Percentiles rank a stretch among this genome's conserved stretches.
phyloP scores from a whole-genome alignment of 1,139 yeast genomes.

The Taphrina deformans region DNA sequence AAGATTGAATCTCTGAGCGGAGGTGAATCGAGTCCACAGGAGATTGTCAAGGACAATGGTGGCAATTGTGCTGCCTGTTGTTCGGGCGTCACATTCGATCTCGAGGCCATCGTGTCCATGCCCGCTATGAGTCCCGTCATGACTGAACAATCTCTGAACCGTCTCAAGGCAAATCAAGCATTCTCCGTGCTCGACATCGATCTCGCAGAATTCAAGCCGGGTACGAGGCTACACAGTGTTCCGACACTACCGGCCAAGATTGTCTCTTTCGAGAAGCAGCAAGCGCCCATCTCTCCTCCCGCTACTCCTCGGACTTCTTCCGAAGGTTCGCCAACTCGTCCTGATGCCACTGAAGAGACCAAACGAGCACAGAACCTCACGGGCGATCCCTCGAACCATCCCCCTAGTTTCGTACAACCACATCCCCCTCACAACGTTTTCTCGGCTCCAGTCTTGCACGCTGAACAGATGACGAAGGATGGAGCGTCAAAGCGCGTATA shows the following conservation, averaged over 20 bases:
- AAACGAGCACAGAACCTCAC: neutral
- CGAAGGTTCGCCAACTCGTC: neutral
- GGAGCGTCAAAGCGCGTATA: constrained; percentile 42
- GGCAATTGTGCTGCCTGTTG: constrained; percentile 31
- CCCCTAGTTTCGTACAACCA: constrained; percentile 40
- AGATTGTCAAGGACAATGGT: constrained; percentile 4
- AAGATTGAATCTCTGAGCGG: constrained; percentile 20
- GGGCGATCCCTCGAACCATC: constrained; percentile 16
- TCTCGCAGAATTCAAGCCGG: constrained; percentile 22
- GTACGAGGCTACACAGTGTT: constrained; percentile 20
- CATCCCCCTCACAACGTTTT: constrained; percentile 41
- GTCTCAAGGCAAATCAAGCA: constrained; percentile 4
- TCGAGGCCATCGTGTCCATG: constrained; percentile 16
- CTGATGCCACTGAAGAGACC: neutral
- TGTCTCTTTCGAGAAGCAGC: constrained; percentile 11
- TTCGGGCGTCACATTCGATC: constrained; percentile 26
- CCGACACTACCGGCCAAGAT: constrained; percentile 16
- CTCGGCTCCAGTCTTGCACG: constrained; percentile 39
- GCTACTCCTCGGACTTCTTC: constrained; percentile 17
- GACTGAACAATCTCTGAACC: neutral
- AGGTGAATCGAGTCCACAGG: constrained; percentile 11
- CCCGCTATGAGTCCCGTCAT: neutral
- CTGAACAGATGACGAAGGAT: constrained; percentile 39
- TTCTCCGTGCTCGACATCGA: constrained; percentile 8
- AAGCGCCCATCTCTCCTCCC: constrained; percentile 23